Evolutionary conservation across 257 asterid genomes (phyloP), one percentile per base, ranked within the genome.

Genomic region (Nicotiana otophora): DNA sequence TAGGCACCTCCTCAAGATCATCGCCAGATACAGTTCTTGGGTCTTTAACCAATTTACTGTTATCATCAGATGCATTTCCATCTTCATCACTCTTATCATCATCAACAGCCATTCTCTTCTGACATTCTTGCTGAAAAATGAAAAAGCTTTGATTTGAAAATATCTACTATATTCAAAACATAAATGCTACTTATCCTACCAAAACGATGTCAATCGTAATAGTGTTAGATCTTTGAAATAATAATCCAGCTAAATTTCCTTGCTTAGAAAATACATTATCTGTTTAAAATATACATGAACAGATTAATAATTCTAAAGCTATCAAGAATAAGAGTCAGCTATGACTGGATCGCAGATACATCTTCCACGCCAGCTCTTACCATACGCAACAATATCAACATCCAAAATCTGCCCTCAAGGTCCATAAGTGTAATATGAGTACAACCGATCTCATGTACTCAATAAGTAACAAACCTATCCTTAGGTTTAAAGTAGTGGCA

Each of bases 101-200:
- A 84, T 84, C 90, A 67, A 89, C 95, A 85, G 78, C 84, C 97
- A 96, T 94, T 87, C 99, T 88, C 85, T 93, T 93, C 85, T 88
- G 92, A 65, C 98, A 97, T 86, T 94, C 98, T 85, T 90, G 95
- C 99, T 96, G 90, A 83, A 83, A 82, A 42, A 75, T 26, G 26
- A 51, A 48, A 23, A 74, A 7, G 20, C 26, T 74, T 74, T 74
- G 42, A 8, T 48, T 51, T 17, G 46, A 3, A 26, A 74, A 74
- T 74, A 74, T 4, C 80, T 74, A 74, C 26, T 7, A 74, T 48
- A 4, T 14, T 63, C 62, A 51, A 74, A 74, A 74, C 39, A 48
- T 4, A 74, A 48, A 74, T 48, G 63, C 62, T 74, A 63, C 15
- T 74, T 74, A 74, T 26, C 80, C 46, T 74, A 23, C 28, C 23